A percentile compares a stretch with the other conserved stretches of the same genome.
Conservation (phyloP, 495 filamentous ascomycete genomes). For the Paragyromitra xinjiangensis region DNA sequence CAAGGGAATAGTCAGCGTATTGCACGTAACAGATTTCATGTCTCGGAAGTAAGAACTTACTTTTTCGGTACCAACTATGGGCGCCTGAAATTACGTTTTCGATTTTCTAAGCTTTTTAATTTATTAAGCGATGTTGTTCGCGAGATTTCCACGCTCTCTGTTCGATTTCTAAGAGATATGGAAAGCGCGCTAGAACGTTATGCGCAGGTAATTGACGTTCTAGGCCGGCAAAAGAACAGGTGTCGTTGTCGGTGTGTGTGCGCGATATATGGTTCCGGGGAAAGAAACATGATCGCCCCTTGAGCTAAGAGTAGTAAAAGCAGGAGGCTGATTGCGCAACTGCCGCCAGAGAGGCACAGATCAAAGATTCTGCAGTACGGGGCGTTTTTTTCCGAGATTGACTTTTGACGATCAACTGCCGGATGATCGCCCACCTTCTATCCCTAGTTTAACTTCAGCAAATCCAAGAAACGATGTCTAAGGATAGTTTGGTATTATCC, state of each 20-base stretch:
- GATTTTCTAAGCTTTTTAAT: conserved; percentile 2
- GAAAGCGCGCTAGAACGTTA: not conserved
- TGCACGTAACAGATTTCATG: not conserved
- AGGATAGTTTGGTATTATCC: not conserved
- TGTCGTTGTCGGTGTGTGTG: not conserved
- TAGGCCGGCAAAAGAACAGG: conserved; percentile 12
- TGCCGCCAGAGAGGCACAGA: not conserved
- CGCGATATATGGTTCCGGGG: conserved; percentile 10
- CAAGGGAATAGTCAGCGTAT: not conserved
- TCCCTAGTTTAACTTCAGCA: not conserved
- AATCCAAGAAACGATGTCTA: not conserved
- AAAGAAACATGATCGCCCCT: conserved; percentile 11
- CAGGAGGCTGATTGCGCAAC: conserved; percentile 3
- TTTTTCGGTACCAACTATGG: not conserved
- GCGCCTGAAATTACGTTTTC: not conserved
- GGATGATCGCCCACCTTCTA: not conserved
- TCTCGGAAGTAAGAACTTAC: not conserved
- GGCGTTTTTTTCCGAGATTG: conserved; percentile 2
- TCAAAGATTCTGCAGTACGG: conserved; percentile 1
- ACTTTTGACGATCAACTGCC: conserved; percentile 7
- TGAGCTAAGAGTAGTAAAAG: not conserved
- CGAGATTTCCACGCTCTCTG: not conserved
- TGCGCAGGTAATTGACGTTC: not conserved
- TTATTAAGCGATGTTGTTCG: conserved; percentile 1
- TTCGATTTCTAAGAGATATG: conserved; percentile 1